Base-by-base conservation (phyloP, 306 rosid genomes). In the Urtica urens region DNA sequence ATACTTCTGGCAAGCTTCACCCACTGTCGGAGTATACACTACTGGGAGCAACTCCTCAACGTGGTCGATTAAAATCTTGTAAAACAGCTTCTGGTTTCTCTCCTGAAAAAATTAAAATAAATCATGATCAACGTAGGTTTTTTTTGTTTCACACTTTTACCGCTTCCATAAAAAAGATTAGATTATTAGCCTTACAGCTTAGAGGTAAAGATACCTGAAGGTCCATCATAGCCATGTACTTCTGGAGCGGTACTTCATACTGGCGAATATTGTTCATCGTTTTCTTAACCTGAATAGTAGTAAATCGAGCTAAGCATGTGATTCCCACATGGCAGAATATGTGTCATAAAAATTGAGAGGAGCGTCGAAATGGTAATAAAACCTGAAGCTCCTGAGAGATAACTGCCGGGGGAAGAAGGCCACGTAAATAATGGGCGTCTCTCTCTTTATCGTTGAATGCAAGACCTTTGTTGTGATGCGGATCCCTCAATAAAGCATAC, bases 1-100 rank as follows among this genome's bases (percentile, higher is more conserved):
- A 60, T 90, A 90, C 67, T 90, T 79, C 76, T 90, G 97, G 71
- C 97, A 90, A 59, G 97, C 97, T 71, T 90, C 97, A 52, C 97
- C 97, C 13, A 90, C 97, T 1, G 95, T 85, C 49, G 97, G 97
- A 27, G 97, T 90, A 64, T 90, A 90, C 23, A 90, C 95, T 66
- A 90, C 69, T 14, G 97, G 97, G 17, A 90, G 94, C 60, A 84
- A 69, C 74, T 90, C 97, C 82, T 90, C 97, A 40, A 90, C 87
- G 71, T 90, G 72, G 7, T 81, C 81, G 43, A 85, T 66, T 27
- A 90, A 82, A 63, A 90, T 70, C 63, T 63, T 84, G 66, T 90
- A 90, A 66, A 90, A 90, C 71, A 90, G 55, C 64, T 65, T 85
- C 68, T 90, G 82, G 30, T 90, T 90, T 64, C 76, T 82, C 73